Percentiles rank a stretch among this genome's conserved stretches.
These are phyloP conservation scores for Halophytophthora polymorphica DNA, from an alignment of 352 stramenopile genomes.

Conservation along the genomic window DNA sequence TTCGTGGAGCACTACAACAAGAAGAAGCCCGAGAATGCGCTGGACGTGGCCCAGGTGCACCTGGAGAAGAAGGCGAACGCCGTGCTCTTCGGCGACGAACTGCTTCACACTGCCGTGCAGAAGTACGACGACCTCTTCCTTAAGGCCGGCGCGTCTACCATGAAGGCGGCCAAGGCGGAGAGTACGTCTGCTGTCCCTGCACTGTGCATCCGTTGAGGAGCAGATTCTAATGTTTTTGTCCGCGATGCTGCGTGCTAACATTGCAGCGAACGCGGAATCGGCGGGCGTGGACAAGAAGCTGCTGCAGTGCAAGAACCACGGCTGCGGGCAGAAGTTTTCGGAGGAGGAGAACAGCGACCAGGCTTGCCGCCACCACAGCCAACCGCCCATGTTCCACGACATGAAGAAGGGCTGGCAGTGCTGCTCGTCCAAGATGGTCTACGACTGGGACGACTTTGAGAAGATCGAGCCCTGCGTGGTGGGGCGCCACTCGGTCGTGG, in stretches of 20 bases:
- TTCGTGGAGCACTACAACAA: conserved; percentile 91
- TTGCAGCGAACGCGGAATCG: conserved; percentile 13
- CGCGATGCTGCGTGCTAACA: neutral
- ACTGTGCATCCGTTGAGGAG: conserved; percentile 8
- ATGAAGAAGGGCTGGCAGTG: conserved; percentile 91
- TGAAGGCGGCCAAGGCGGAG: conserved; percentile 41
- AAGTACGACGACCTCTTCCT: conserved; percentile 89
- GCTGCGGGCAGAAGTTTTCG: conserved; percentile 78
- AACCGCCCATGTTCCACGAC: conserved; percentile 87
- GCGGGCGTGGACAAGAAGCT: conserved; percentile 31
- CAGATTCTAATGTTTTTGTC: neutral
- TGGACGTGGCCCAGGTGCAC: conserved; percentile 54
- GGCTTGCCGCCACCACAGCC: conserved; percentile 74
- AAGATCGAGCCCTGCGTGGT: conserved; percentile 77
- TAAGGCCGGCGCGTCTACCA: conserved; percentile 49
- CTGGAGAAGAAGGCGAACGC: conserved; percentile 63
- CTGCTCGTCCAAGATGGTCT: conserved; percentile 89
- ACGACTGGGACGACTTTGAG: conserved; percentile 96
- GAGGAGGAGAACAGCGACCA: conserved; percentile 73
- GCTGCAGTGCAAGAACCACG: conserved; percentile 86
- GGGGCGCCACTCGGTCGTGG: conserved; percentile 62
- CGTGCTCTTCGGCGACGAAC: conserved; percentile 64
- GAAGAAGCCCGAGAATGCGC: conserved; percentile 72
- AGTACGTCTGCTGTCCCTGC: conserved; percentile 25
- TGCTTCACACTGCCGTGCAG: conserved; percentile 74